Evolutionary conservation across 257 asterid species (phyloP).

Genomic region (Capsicum baccatum): DNA sequence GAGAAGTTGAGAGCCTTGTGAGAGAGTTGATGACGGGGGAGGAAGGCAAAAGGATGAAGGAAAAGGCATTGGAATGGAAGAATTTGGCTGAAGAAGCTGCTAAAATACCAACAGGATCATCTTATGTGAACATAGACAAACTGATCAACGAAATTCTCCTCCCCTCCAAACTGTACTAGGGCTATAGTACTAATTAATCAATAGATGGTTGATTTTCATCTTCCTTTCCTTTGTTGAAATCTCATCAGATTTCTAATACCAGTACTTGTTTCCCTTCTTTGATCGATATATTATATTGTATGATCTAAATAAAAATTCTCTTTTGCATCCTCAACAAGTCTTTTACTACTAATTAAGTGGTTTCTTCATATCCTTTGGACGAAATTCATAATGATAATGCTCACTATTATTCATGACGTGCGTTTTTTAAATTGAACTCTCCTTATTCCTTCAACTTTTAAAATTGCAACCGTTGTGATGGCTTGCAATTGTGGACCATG

Average conservation of each 20-base stretch:
- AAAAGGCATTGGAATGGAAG: too few relatives aligned
- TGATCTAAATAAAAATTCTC: background rate
- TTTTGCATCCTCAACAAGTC: background rate
- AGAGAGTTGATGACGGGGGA: conserved; percentile 35
- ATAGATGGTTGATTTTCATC: background rate
- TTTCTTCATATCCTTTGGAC: too few relatives aligned
- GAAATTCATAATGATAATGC: too few relatives aligned
- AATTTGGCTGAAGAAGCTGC: too few relatives aligned
- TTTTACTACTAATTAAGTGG: background rate
- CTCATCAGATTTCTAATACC: background rate
- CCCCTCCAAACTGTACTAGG: background rate
- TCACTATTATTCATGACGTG: too few relatives aligned
- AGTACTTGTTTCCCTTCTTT: background rate
- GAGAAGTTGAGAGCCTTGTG: conserved; percentile 45
- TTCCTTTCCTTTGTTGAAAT: background rate
- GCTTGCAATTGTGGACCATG: background rate
- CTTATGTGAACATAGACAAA: conserved; percentile 32
- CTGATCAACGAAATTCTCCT: conserved; percentile 38
- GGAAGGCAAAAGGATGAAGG: too few relatives aligned
- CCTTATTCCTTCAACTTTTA: too few relatives aligned
- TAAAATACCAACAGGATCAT: too few relatives aligned
- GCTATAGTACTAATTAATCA: background rate
- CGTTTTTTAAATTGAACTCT: too few relatives aligned
- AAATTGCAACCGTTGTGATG: too few relatives aligned
- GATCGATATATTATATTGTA: background rate